Evolutionary conservation across 2,329 filamentous ascomycete genomes (phyloP).

Genomic region (Colletotrichum lindemuthianum): DNA sequence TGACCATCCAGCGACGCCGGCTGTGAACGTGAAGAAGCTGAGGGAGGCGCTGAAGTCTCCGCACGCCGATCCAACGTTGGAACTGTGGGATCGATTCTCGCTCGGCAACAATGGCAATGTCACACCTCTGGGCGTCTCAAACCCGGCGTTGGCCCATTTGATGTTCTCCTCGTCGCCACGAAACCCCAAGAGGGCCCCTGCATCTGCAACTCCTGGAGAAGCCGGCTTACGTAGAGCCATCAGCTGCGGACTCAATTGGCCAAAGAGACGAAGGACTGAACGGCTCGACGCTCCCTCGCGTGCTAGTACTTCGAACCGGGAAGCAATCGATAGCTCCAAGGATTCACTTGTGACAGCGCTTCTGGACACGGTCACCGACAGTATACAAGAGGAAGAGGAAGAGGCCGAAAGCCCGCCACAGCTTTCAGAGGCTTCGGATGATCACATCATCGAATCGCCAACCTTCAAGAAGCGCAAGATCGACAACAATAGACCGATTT

Average conservation of each 20-base stretch:
- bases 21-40: slow-evolving; percentile 68
- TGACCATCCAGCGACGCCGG: slow-evolving; percentile 54
- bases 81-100: slow-evolving; percentile 82
- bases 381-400: slow-evolving; percentile 53
- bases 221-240: slow-evolving; percentile 69
- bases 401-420: slow-evolving; percentile 43
- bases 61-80: slow-evolving; percentile 76
- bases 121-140: slow-evolving; percentile 57
- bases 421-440: slow-evolving; percentile 38
- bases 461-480: slow-evolving; percentile 53
- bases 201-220: slow-evolving; percentile 50
- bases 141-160: slow-evolving; percentile 70
- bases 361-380: slow-evolving; percentile 70
- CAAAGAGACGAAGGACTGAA: slow-evolving; percentile 73
- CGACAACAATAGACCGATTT: slow-evolving; percentile 21
- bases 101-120: slow-evolving; percentile 56
- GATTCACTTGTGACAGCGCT: slow-evolving; percentile 69
- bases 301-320: slow-evolving; percentile 47
- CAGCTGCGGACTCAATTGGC: slow-evolving; percentile 77
- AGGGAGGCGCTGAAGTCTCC: slow-evolving; percentile 71
- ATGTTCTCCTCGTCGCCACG: slow-evolving; percentile 78
- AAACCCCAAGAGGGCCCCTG: slow-evolving; percentile 54
- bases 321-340: slow-evolving; percentile 63
- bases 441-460: slow-evolving; percentile 48
- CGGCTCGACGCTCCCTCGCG: slow-evolving; percentile 51